These are phyloP conservation scores for Phytophthora tentaculata DNA, from an alignment of 352 stramenopile genomes.

Conservation along the genomic window DNA sequence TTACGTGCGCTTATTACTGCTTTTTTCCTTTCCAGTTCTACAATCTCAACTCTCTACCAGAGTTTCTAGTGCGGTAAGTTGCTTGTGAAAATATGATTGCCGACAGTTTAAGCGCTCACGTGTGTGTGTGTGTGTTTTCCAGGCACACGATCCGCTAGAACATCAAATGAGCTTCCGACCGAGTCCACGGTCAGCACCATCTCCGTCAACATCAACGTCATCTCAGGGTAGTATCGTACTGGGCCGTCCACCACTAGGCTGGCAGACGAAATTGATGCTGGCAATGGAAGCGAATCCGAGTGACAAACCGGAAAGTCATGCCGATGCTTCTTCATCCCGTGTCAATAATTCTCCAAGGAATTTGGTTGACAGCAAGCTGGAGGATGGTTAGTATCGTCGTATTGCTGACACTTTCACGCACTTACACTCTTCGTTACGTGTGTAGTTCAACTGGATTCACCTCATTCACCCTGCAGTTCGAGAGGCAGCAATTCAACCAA, in stretches of 20 bases:
- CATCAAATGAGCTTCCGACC: constrained; percentile 7
- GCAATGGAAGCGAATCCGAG: constrained; percentile 17
- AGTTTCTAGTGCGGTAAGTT: constrained; percentile 10
- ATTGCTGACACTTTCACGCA: too few relatives aligned
- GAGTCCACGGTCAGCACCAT: constrained; percentile 17
- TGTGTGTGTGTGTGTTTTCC: not conserved
- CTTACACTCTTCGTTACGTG: not conserved
- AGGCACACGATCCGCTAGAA: constrained; percentile 9
- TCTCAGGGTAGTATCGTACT: constrained; percentile 51
- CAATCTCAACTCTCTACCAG: constrained; percentile 31
- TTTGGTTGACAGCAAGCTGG: not conserved
- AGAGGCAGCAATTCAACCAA: constrained; percentile 18
- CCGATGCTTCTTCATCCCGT: not conserved
- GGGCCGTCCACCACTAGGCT: constrained; percentile 43
- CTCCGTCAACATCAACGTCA: constrained; percentile 41
- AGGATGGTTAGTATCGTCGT: constrained; percentile 11
- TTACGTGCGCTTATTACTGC: not conserved
- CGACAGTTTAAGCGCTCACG: not conserved
- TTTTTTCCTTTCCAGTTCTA: constrained; percentile 26
- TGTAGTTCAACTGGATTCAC: constrained; percentile 1
- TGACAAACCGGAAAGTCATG: not conserved
- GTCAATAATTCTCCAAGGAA: not conserved
- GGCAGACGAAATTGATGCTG: constrained; percentile 45
- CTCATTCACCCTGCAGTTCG: constrained; percentile 18
- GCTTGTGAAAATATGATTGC: not conserved